Conservation (phyloP, 129 eudicot genomes). For the Heracleum sosnowskyi region DNA sequence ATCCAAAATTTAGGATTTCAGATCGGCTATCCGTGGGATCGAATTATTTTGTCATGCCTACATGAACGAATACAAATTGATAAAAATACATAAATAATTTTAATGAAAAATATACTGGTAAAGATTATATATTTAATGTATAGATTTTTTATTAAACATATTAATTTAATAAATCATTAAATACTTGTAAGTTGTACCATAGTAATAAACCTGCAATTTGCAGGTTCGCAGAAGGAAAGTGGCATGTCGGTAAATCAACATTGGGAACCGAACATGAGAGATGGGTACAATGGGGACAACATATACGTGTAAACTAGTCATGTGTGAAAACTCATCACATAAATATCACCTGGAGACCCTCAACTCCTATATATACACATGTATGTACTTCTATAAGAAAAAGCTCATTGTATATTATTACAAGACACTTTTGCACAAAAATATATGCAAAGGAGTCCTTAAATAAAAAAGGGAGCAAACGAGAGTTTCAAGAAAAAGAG, state of each 20-base stretch:
- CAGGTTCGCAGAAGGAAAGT: not conserved
- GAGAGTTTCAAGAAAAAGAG: not conserved
- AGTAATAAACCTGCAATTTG: no score
- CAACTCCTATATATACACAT: not conserved
- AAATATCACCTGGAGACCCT: not conserved
- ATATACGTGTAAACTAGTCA: not conserved
- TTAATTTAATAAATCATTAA: no score
- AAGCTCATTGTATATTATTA: not conserved
- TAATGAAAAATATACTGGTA: no score
- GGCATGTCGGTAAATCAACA: slow-evolving; percentile 3
- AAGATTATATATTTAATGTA: no score
- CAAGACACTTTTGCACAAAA: not conserved
- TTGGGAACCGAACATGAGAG: not conserved
- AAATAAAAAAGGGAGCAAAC: not conserved
- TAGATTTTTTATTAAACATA: no score
- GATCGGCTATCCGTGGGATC: no score
- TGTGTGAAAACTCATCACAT: not conserved
- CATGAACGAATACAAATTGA: no score
- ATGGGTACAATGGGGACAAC: not conserved
- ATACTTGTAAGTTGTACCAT: no score
- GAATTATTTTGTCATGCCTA: no score
- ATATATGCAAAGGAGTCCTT: not conserved
- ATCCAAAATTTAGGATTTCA: no score
- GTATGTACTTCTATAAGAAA: not conserved
- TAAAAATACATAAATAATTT: no score